Percentiles rank a stretch among this genome's conserved stretches.
These are phyloP conservation scores for Panicum hallii DNA, from an alignment of 202 grass and related monocot species.

Conservation along the genomic window DNA sequence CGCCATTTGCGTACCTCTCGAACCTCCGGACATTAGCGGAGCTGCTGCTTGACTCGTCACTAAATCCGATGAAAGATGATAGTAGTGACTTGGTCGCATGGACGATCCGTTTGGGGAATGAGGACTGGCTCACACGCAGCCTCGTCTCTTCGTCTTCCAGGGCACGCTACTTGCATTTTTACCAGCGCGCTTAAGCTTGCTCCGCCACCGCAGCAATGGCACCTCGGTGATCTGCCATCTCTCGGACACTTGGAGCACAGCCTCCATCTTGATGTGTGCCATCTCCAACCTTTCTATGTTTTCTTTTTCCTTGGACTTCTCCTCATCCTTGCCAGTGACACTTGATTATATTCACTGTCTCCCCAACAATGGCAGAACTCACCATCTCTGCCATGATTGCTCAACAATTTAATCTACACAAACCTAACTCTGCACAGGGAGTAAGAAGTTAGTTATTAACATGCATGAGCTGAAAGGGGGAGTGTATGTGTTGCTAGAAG, in stretches of 20 bases:
- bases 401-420: background rate
- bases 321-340: background rate
- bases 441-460: background rate
- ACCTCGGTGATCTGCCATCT: background rate
- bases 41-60: background rate
- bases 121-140: too few species aligned
- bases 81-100: too few species aligned
- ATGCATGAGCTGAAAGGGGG: background rate
- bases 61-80: background rate
- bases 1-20: too few species aligned
- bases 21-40: too few species aligned
- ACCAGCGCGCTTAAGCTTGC: background rate
- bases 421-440: background rate
- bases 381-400: background rate
- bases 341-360: background rate
- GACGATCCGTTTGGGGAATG: too few species aligned
- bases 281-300: constrained; percentile 6
- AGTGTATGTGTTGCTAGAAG: background rate
- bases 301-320: background rate
- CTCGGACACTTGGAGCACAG: background rate
- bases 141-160: too few species aligned
- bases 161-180: too few species aligned
- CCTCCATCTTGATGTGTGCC: constrained; percentile 12
- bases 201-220: background rate
- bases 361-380: background rate